Conservation (phyloP, 1,284 basidiomycete species). For the Sporisorium iseilematis-ciliati region DNA sequence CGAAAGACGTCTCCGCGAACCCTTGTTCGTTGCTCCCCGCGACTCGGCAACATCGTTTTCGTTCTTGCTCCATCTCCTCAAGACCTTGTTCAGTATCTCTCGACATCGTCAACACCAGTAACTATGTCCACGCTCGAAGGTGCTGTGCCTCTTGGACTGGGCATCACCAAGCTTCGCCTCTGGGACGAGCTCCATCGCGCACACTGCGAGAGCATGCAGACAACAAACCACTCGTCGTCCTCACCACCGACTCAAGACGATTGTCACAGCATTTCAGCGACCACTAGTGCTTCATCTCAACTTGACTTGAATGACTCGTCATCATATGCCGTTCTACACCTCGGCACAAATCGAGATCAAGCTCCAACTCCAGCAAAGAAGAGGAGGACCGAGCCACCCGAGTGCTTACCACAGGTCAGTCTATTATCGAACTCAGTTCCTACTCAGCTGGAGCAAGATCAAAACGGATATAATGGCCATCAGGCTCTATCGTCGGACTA, state of each 20-base stretch:
- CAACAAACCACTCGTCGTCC: neutral
- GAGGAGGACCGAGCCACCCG: neutral
- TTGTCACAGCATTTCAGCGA: neutral
- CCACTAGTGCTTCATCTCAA: neutral
- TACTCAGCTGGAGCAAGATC: neutral
- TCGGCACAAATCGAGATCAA: neutral
- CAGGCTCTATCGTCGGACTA: constrained; percentile 1
- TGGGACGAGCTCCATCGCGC: constrained; percentile 40
- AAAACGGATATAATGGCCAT: neutral
- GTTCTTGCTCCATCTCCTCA: neutral
- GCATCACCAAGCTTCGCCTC: constrained; percentile 43
- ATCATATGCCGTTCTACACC: neutral
- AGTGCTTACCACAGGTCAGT: neutral
- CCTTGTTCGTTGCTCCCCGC: neutral
- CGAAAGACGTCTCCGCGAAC: constrained; percentile 3
- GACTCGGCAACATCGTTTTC: neutral
- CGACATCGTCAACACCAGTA: neutral
- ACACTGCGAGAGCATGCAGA: constrained; percentile 13
- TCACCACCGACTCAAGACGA: neutral
- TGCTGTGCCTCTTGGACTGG: constrained; percentile 36
- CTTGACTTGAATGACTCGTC: neutral
- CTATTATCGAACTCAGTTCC: neutral
- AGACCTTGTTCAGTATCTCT: too few relatives aligned
- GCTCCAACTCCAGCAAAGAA: neutral
- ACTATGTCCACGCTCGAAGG: constrained; percentile 45